These are phyloP conservation scores for Phytopythium sindhum DNA, from an alignment of 352 stramenopile species.

Conservation along the genomic window DNA sequence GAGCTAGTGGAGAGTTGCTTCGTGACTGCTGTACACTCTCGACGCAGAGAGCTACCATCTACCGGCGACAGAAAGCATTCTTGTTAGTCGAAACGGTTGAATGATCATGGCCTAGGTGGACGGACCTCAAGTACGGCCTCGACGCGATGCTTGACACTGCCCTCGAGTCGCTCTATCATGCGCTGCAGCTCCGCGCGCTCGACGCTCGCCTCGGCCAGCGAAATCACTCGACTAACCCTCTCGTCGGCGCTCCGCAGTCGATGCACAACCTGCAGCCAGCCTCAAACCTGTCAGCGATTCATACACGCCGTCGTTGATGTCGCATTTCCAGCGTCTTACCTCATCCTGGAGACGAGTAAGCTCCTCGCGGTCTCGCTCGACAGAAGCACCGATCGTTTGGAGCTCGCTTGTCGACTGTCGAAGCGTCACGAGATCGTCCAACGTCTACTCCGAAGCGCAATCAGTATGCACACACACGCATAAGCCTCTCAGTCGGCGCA, in stretches of 20 bases:
- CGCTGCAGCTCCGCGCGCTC: conserved; percentile 36
- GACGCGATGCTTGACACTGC: conserved; percentile 43
- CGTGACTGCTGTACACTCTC: conserved; percentile 17
- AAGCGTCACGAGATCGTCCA: conserved; percentile 24
- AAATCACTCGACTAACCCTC: conserved; percentile 32
- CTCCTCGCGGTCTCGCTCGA: conserved; percentile 28
- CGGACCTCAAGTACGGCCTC: conserved; percentile 52
- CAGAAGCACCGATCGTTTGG: conserved; percentile 20
- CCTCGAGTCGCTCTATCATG: conserved; percentile 37
- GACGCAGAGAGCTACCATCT: conserved; percentile 39
- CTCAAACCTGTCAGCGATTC: neutral
- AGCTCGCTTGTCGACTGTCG: conserved; percentile 32
- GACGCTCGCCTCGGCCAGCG: conserved; percentile 26
- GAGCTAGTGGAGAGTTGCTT: neutral
- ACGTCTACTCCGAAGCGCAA: neutral
- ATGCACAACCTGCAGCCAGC: conserved; percentile 14
- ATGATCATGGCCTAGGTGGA: neutral
- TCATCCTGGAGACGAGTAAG: conserved; percentile 13
- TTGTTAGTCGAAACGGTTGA: neutral
- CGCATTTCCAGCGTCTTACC: conserved; percentile 4
- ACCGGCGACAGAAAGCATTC: neutral
- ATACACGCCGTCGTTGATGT: neutral
- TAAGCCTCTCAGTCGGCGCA: too few relatives aligned
- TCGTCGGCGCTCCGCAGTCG: conserved; percentile 34
- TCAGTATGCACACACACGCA: neutral